Evolutionary conservation across 2,329 filamentous ascomycete species (phyloP).

Genomic region (Dactylellina sp.): DNA sequence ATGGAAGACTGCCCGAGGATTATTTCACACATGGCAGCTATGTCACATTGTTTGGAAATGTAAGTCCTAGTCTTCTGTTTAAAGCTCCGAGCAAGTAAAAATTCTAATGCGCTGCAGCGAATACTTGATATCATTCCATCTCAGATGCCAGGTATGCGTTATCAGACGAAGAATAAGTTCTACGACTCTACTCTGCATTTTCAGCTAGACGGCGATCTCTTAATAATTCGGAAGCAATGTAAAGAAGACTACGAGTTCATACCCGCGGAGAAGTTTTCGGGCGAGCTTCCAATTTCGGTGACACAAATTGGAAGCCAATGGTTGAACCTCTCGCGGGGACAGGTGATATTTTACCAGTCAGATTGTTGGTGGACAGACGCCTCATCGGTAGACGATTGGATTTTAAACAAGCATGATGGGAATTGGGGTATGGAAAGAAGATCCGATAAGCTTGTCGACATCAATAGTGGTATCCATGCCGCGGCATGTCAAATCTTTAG

Average conservation of each 20-base stretch:
- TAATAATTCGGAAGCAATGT: conserved; percentile 22
- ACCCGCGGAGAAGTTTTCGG: conserved; percentile 1
- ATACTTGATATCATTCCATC: conserved; percentile 62
- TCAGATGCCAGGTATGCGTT: conserved; percentile 62
- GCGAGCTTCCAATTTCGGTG: conserved; percentile 21
- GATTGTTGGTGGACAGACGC: conserved; percentile 8
- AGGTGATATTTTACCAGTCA: conserved; percentile 15
- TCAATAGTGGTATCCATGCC: not conserved
- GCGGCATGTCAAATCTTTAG: not conserved
- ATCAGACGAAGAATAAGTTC: conserved; percentile 61
- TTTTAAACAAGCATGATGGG: not conserved
- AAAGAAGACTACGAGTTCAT: conserved; percentile 21
- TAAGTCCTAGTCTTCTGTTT: conserved; percentile 57
- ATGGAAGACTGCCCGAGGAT: conserved; percentile 66
- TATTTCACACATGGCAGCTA: conserved; percentile 66
- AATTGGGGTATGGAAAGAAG: not conserved
- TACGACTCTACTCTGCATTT: conserved; percentile 51
- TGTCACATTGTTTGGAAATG: conserved; percentile 66
- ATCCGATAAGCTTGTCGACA: conserved; percentile 11
- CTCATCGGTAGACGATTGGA: conserved; percentile 5
- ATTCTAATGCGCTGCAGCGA: not conserved
- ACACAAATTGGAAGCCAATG: conserved; percentile 20
- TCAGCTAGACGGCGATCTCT: not conserved
- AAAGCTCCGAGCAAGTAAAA: not conserved
- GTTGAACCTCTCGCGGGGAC: conserved; percentile 2